Conservation (phyloP, 2,329 filamentous ascomycete species). For the Eurotiales sp. region DNA sequence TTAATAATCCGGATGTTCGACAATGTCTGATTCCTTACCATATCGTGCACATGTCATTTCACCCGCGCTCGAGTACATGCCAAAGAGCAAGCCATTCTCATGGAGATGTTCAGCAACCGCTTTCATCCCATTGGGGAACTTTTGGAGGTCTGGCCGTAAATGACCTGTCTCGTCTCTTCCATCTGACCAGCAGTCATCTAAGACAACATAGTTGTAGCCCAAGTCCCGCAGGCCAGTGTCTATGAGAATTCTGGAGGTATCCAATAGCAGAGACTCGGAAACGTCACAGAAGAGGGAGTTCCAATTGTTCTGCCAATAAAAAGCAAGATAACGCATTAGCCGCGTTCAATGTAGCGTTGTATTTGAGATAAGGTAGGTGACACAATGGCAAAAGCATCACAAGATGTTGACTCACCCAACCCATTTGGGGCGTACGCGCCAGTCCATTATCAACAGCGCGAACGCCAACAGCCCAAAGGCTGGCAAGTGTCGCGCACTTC, state of each 20-base stretch:
- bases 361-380: neutral
- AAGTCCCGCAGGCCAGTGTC: conserved; percentile 38
- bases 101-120: conserved; percentile 40
- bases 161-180: conserved; percentile 32
- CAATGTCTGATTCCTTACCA: neutral
- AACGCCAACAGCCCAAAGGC: neutral
- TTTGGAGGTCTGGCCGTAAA: conserved; percentile 20
- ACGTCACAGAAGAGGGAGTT: conserved; percentile 46
- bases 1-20: neutral
- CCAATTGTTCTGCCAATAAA: conserved; percentile 41
- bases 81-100: conserved; percentile 38
- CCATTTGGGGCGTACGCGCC: conserved; percentile 13
- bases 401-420: conserved; percentile 9
- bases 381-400: neutral
- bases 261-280: conserved; percentile 47
- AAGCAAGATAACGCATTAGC: neutral
- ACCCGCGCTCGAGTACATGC: conserved; percentile 47
- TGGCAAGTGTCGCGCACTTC: neutral
- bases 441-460: conserved; percentile 9
- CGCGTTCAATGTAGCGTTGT: conserved; percentile 6
- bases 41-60: conserved; percentile 27
- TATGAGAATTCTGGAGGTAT: conserved; percentile 45
- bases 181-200: conserved; percentile 48
- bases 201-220: conserved; percentile 39
- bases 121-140: conserved; percentile 44